A percentile compares a stretch with the other conserved stretches of the same genome.
These are phyloP conservation scores for Gigaspora rosea DNA, from an alignment of 192 early-diverging fungal species.

Conservation along the genomic window DNA sequence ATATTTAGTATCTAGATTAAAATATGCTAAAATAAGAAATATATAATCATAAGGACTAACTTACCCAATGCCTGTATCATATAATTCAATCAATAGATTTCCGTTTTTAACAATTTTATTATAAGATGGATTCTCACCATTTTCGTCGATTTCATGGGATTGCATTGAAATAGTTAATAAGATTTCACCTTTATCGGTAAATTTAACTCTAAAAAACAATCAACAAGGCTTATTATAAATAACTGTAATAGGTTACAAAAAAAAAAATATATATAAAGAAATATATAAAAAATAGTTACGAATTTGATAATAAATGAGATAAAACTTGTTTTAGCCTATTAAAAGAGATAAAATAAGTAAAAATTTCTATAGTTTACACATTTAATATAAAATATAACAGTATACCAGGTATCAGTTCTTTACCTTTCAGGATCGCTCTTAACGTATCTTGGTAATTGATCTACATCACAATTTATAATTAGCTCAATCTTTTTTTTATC, in stretches of 20 bases:
- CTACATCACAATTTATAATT: conserved; percentile 45
- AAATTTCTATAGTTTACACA: background rate
- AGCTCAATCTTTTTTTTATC: conserved; percentile 43
- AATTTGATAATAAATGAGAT: no score
- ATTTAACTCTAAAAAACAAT: conserved; percentile 35
- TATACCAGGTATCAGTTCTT: no score
- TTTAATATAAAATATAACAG: background rate
- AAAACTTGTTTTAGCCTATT: no score
- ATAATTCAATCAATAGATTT: conserved; percentile 56
- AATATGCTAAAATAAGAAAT: background rate
- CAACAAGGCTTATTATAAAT: background rate
- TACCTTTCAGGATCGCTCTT: conserved; percentile 31
- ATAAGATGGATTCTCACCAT: background rate
- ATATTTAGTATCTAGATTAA: background rate
- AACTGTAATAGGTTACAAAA: no score
- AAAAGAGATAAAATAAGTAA: background rate
- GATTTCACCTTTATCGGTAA: conserved; percentile 11
- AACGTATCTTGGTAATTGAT: conserved; percentile 45
- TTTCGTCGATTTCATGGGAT: background rate
- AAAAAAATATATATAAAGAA: no score
- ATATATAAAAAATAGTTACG: no score
- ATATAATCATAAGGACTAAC: background rate
- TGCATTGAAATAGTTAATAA: conserved; percentile 22
- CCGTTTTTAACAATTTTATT: conserved; percentile 15
- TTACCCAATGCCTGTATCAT: conserved; percentile 72